Evolutionary conservation across 306 rosid genomes (phyloP), one percentile per base, ranked within the genome.

Genomic region (Comarum palustre): DNA sequence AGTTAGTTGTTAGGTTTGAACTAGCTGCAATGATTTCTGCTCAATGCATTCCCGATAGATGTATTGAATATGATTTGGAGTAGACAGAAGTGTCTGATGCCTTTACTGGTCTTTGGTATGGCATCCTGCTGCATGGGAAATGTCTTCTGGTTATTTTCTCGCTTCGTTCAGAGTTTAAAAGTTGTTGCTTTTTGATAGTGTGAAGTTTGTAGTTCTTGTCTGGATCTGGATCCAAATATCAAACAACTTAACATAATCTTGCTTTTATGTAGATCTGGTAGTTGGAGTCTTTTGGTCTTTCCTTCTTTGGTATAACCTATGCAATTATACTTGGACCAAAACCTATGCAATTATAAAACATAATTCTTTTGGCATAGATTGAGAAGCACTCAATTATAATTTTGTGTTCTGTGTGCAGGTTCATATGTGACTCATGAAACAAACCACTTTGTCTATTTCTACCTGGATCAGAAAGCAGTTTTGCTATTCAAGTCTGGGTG

Each of bases 401-500:
- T 17, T 29, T 17, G 2, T 24, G 20, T 47, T 62, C 54, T 60
- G 47, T 55, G 47, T 78, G 77, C 93, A 93, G 98, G 98, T 86
- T 93, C 98, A 2, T 93, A 93, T 31, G 98, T 93, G 87, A 93
- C 98, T 75, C 98, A 93, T 66, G 98, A 93, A 86, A 93, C 98
- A 70, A 93, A 93, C 85, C 96, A 93, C 90, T 93, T 93, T 61
- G 93, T 93, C 70, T 93, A 93, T 86, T 93, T 93, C 90, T 93
- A 93, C 83, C 81, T 93, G 97, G 98, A 93, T 67, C 98, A 93
- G 87, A 93, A 93, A 82, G 98, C 98, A 45, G 92, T 93, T 82
- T 86, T 93, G 73, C 87, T 93, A 43, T 93, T 93, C 79, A 90
- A 93, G 78, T 90, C 98, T 51, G 98, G 98, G 73, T 92, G 86